Conservation (phyloP, 768 basidiomycete genomes). For the Tricholoma sp. region DNA sequence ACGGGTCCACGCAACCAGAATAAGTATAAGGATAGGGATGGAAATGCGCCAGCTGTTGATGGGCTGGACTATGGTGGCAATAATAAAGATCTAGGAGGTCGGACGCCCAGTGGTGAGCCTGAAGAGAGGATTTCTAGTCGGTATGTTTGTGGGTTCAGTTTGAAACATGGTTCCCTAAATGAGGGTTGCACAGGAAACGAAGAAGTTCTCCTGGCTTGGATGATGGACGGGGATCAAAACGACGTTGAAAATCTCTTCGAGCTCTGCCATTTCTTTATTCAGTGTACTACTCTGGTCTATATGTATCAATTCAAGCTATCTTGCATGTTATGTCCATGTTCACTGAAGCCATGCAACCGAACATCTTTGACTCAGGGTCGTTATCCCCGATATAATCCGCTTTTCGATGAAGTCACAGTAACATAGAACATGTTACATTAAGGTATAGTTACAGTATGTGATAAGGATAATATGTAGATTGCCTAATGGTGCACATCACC, state of each 20-base stretch:
- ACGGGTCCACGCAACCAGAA: conserved; percentile 86
- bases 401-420: too few species aligned
- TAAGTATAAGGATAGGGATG: conserved; percentile 87
- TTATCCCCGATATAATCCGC: too few species aligned
- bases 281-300: neutral
- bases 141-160: conserved; percentile 26
- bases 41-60: conserved; percentile 80
- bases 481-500: conserved; percentile 2
- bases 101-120: conserved; percentile 62
- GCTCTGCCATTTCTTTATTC: neutral
- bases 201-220: conserved; percentile 69
- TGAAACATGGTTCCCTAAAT: neutral
- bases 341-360: too few species aligned
- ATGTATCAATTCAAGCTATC: neutral
- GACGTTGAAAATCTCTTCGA: conserved; percentile 40
- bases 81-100: conserved; percentile 35
- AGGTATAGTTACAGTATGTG: neutral
- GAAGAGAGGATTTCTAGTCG: conserved; percentile 62
- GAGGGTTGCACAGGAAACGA: conserved; percentile 49
- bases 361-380: too few species aligned
- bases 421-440: conserved; percentile 15
- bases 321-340: neutral
- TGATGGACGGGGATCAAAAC: conserved; percentile 63
- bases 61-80: conserved; percentile 83
- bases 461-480: neutral